A percentile compares a stretch with the other conserved stretches of the same genome.
Evolutionary conservation across 805 yeast genomes (phyloP).

Genomic region (Wickerhamomyces pijperi): DNA sequence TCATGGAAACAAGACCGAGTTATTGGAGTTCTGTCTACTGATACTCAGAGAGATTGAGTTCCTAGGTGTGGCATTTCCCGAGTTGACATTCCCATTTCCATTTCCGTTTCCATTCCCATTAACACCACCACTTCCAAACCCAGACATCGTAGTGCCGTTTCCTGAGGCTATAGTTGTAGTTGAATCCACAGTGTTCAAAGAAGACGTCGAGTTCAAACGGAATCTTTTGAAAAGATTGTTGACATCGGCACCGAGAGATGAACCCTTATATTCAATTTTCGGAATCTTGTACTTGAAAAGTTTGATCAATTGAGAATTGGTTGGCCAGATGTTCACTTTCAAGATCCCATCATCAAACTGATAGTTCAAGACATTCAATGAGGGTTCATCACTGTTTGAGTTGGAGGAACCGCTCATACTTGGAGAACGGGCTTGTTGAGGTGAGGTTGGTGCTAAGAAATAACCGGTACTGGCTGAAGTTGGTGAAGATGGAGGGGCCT

Average conservation of each 20-base stretch:
- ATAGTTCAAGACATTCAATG: neutral
- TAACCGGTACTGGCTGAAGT: neutral
- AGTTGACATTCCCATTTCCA: no score
- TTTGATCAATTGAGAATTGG: slow-evolving; percentile 8
- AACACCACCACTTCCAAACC: neutral
- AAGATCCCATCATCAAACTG: slow-evolving; percentile 11
- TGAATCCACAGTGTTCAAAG: slow-evolving; percentile 12
- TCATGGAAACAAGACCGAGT: neutral
- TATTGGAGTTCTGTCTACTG: slow-evolving; percentile 2
- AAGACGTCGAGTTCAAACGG: slow-evolving; percentile 21
- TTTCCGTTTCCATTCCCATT: neutral
- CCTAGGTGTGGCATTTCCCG: slow-evolving; percentile 13
- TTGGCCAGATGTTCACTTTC: slow-evolving; percentile 11
- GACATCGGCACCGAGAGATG: slow-evolving; percentile 20
- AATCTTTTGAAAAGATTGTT: slow-evolving; percentile 27
- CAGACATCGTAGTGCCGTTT: neutral
- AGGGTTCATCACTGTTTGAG: no score
- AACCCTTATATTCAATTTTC: slow-evolving; percentile 26
- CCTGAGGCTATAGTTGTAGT: slow-evolving; percentile 3
- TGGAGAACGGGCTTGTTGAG: neutral
- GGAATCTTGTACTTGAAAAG: slow-evolving; percentile 26
- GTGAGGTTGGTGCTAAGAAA: neutral
- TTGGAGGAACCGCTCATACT: neutral
- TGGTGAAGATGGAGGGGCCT: neutral
- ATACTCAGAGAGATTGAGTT: slow-evolving; percentile 3